A percentile compares a stretch with the other conserved stretches of the same genome.
phyloP scores from a whole-genome alignment of 345 rosid genomes.

The Eutrema yunnanense region DNA sequence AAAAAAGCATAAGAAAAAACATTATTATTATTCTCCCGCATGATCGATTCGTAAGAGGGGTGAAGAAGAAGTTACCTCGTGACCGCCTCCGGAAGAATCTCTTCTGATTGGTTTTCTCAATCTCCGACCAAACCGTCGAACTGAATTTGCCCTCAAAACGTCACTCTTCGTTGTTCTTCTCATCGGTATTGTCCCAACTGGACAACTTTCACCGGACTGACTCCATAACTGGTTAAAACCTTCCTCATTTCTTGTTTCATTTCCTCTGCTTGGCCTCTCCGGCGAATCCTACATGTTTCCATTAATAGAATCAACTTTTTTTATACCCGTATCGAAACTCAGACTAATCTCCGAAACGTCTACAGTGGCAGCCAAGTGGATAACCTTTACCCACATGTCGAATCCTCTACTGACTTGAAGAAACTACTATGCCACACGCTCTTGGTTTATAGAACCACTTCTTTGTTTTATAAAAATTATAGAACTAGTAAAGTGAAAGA shows the following conservation, averaged over 20 bases:
- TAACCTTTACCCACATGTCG: not conserved
- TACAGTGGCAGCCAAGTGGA: not conserved
- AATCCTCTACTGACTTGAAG: not conserved
- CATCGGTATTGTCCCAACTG: slow-evolving; percentile 80
- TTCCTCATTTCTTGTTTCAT: slow-evolving; percentile 41
- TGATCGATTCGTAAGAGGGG: slow-evolving; percentile 15
- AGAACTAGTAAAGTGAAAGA: not conserved
- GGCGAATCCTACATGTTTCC: slow-evolving; percentile 53
- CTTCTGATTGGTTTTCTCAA: slow-evolving; percentile 66
- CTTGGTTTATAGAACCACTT: not conserved
- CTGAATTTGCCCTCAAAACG: slow-evolving; percentile 62
- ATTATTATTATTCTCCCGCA: slow-evolving; percentile 19
- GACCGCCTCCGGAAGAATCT: slow-evolving; percentile 84
- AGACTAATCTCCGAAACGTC: not conserved
- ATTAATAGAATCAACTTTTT: not conserved
- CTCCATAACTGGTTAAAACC: slow-evolving; percentile 68
- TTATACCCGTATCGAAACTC: not conserved
- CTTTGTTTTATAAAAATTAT: not conserved
- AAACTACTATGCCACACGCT: not conserved
- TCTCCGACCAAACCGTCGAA: slow-evolving; percentile 70
- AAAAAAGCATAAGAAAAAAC: not conserved
- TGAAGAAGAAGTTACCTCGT: slow-evolving; percentile 59
- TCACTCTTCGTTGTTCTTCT: slow-evolving; percentile 71
- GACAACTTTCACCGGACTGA: slow-evolving; percentile 73
- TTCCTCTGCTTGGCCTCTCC: slow-evolving; percentile 43